Evolutionary conservation across 805 yeast species (phyloP).

Genomic region (Sugiyamaella americana): DNA sequence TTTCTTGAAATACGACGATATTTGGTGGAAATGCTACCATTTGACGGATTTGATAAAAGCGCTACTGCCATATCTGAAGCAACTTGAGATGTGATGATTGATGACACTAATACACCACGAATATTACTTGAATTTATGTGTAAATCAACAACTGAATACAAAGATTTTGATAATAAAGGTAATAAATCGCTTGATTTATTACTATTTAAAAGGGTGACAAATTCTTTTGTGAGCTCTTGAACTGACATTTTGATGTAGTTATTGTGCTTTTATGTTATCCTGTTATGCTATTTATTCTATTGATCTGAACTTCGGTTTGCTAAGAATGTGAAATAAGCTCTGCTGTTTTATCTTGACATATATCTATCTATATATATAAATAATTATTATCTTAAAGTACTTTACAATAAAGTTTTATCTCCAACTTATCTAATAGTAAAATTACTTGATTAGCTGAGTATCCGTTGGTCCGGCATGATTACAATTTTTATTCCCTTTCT

Average conservation of each 20-base stretch:
- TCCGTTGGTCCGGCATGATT: background rate
- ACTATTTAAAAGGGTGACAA: background rate
- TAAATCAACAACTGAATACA: background rate
- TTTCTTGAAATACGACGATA: constrained; percentile 15
- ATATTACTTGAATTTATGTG: background rate
- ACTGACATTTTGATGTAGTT: background rate
- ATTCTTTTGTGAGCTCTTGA: background rate
- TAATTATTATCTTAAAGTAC: background rate
- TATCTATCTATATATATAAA: too few relatives aligned
- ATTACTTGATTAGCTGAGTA: background rate
- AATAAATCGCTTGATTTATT: background rate
- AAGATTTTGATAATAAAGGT: background rate
- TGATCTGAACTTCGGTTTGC: background rate
- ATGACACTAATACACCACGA: background rate
- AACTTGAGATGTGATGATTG: background rate
- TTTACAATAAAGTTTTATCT: background rate
- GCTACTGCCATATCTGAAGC: constrained; percentile 2
- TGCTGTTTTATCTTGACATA: background rate
- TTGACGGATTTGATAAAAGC: background rate
- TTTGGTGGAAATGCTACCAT: constrained; percentile 1
- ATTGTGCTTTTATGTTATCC: background rate
- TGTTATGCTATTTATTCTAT: background rate
- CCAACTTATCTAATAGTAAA: background rate
- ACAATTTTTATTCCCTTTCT: background rate
- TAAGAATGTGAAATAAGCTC: background rate